A percentile compares a stretch with the other conserved stretches of the same genome.
These are phyloP conservation scores for Malbranchea zuffiana DNA, from an alignment of 2,329 filamentous ascomycete species.

Conservation along the genomic window DNA sequence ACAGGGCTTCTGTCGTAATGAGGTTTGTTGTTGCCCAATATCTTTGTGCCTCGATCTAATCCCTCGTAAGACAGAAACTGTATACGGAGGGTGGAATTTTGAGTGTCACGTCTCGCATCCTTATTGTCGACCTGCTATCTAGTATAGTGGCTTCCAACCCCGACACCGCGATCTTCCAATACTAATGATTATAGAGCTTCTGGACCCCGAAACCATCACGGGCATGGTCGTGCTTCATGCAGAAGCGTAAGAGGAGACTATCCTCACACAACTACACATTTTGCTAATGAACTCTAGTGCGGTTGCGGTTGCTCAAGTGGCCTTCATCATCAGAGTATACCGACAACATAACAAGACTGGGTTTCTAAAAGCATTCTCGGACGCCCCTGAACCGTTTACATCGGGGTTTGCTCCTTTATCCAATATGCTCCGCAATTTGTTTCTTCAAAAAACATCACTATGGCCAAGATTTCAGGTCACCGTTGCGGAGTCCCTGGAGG, in stretches of 20 bases:
- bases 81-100: conserved; percentile 84
- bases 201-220: conserved; percentile 75
- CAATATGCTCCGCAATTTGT: conserved; percentile 85
- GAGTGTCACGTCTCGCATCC: conserved; percentile 88
- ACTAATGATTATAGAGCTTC: conserved; percentile 36
- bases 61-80: conserved; percentile 61
- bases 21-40: conserved; percentile 29
- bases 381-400: conserved; percentile 82
- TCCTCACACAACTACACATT: background rate
- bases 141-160: conserved; percentile 25
- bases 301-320: conserved; percentile 76
- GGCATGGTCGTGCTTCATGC: conserved; percentile 81
- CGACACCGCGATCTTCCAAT: background rate
- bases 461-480: conserved; percentile 91
- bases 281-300: conserved; percentile 41
- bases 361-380: conserved; percentile 92
- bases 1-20: conserved; percentile 73
- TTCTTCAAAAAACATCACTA: conserved; percentile 74
- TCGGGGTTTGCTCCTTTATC: conserved; percentile 78
- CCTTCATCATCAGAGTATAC: conserved; percentile 89
- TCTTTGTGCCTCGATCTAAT: conserved; percentile 16
- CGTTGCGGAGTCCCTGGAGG: conserved; percentile 80
- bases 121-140: conserved; percentile 90
- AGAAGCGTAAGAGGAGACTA: conserved; percentile 44
- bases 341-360: conserved; percentile 88